These are phyloP conservation scores for Ceratocystis papillata DNA, from an alignment of 2,329 filamentous ascomycete genomes.

Conservation along the genomic window DNA sequence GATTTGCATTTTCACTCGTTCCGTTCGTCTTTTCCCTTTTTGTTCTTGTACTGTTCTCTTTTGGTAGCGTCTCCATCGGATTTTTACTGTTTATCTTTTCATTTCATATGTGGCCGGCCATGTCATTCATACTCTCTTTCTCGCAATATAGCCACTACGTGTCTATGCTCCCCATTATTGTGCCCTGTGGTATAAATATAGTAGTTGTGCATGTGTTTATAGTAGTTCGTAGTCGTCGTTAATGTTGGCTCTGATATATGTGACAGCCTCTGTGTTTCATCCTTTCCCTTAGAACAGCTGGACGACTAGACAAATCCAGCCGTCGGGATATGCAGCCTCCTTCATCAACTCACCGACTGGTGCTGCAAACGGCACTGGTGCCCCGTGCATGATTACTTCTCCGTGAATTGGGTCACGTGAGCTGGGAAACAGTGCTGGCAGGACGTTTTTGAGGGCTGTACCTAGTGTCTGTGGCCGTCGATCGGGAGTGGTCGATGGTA, in stretches of 20 bases:
- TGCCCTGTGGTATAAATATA: neutral
- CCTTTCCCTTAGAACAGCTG: slow-evolving; percentile 15
- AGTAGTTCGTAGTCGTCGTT: neutral
- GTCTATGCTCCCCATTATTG: neutral
- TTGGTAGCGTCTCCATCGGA: neutral
- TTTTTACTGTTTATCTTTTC: neutral
- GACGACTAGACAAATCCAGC: slow-evolving; percentile 80
- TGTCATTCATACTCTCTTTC: neutral
- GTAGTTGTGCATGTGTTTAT: neutral
- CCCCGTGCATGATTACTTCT: slow-evolving; percentile 75
- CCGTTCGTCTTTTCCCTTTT: slow-evolving; percentile 3
- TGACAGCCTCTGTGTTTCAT: neutral
- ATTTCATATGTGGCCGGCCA: neutral
- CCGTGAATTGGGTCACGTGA: slow-evolving; percentile 74
- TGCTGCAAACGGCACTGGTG: slow-evolving; percentile 66
- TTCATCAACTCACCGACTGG: slow-evolving; percentile 73
- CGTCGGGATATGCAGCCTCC: slow-evolving; percentile 78
- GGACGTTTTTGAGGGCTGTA: slow-evolving; percentile 58
- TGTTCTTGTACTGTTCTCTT: slow-evolving; percentile 3
- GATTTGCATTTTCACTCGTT: neutral
- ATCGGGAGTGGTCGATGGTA: slow-evolving; percentile 41
- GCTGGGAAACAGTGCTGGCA: slow-evolving; percentile 80
- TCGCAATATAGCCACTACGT: slow-evolving; percentile 7
- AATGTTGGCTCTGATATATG: neutral
- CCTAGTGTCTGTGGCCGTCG: slow-evolving; percentile 51